Evolutionary conservation across 352 stramenopile species (phyloP).

Genomic region (Globisporangium emineosum): DNA sequence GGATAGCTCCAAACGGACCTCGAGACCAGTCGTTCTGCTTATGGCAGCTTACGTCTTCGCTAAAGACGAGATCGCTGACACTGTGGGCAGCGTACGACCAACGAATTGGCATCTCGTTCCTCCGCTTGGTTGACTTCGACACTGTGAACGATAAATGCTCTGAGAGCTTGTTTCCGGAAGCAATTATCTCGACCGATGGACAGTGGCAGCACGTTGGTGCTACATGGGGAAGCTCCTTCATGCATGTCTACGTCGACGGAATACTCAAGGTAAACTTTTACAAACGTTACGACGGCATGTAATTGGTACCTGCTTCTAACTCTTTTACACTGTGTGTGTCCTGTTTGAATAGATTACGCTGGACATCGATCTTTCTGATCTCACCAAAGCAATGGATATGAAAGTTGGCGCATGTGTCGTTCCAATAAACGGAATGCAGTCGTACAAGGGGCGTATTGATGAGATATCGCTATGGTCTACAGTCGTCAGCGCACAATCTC

Average conservation of each 20-base stretch:
- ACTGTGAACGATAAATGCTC: neutral
- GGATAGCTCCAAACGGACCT: slow-evolving; percentile 8
- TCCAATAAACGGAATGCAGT: neutral
- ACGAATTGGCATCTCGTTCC: neutral
- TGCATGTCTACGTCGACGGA: slow-evolving; percentile 7
- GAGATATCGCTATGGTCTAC: slow-evolving; percentile 32
- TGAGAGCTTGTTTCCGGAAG: neutral
- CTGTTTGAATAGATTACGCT: neutral
- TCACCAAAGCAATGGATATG: slow-evolving; percentile 9
- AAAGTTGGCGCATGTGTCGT: slow-evolving; percentile 20
- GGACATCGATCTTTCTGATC: slow-evolving; percentile 5
- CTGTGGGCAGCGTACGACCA: slow-evolving; percentile 16
- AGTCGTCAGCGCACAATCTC: neutral
- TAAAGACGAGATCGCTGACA: slow-evolving; percentile 1
- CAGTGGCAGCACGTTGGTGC: slow-evolving; percentile 15
- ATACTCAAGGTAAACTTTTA: slow-evolving; percentile 5
- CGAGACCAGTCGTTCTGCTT: slow-evolving; percentile 14
- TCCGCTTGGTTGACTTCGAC: slow-evolving; percentile 6
- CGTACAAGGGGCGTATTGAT: slow-evolving; percentile 29
- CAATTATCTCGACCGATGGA: neutral
- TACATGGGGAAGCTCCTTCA: slow-evolving; percentile 4
- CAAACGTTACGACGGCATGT: neutral
- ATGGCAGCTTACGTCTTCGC: slow-evolving; percentile 12
- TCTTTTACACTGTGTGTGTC: neutral
- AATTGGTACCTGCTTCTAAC: neutral